Percentiles rank a stretch among this genome's conserved stretches.
Evolutionary conservation across 2,329 filamentous ascomycete genomes (phyloP).

Genomic region (Diaporthe ampelina): DNA sequence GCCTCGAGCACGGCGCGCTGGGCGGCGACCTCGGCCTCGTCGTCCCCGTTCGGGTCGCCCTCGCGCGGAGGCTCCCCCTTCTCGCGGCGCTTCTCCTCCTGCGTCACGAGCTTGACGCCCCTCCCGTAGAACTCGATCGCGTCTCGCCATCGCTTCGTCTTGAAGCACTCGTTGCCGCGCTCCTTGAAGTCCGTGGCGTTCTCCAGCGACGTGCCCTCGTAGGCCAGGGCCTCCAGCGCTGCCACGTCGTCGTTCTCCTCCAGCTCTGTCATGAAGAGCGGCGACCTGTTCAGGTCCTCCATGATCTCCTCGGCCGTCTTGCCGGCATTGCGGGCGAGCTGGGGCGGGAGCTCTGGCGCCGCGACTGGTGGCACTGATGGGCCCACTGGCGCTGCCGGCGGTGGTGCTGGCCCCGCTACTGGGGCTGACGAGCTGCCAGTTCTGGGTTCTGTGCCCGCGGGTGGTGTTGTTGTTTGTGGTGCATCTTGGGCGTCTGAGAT

Average conservation of each 20-base stretch:
- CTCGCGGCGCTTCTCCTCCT: conserved; percentile 71
- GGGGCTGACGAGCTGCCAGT: conserved; percentile 15
- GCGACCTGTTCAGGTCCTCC: conserved; percentile 72
- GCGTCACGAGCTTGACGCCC: conserved; percentile 79
- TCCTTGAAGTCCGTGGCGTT: conserved; percentile 88
- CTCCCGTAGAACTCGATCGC: conserved; percentile 94
- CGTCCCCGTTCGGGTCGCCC: conserved; percentile 68
- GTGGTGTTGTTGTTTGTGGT: conserved; percentile 25
- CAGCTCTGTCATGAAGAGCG: conserved; percentile 96
- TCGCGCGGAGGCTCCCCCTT: conserved; percentile 50
- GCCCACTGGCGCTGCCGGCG: conserved; percentile 28
- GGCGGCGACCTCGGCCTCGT: conserved; percentile 66
- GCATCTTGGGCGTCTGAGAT: conserved; percentile 41
- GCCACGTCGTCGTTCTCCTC: conserved; percentile 88
- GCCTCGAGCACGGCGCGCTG: conserved; percentile 78
- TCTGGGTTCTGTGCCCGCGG: neutral
- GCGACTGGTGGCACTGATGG: conserved; percentile 36
- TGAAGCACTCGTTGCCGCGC: conserved; percentile 91
- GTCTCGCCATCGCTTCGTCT: conserved; percentile 79
- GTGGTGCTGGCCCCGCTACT: neutral
- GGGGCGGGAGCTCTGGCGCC: conserved; percentile 62
- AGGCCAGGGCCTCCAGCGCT: conserved; percentile 89
- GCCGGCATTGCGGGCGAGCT: conserved; percentile 54
- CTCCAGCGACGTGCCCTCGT: conserved; percentile 91
- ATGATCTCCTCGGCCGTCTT: conserved; percentile 69